Evolutionary conservation across 2,329 filamentous ascomycete genomes (phyloP).

Genomic region (Neonectria magnoliae): DNA sequence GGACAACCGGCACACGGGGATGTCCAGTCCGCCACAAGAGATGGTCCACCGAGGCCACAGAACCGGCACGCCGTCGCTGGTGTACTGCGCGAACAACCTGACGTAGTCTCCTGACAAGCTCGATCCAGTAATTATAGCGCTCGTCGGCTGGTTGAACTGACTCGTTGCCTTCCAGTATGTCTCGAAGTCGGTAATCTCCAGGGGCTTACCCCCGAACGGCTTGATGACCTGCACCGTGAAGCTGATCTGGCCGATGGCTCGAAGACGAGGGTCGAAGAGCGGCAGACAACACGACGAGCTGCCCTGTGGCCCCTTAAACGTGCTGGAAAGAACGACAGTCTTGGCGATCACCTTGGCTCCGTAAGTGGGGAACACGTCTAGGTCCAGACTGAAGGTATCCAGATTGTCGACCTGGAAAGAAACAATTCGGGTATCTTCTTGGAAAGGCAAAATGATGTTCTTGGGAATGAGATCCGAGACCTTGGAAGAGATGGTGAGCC

Average conservation of each 20-base stretch:
- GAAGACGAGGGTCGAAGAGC: conserved; percentile 89
- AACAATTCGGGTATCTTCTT: conserved; percentile 92
- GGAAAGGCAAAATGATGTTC: conserved; percentile 93
- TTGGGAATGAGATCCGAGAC: conserved; percentile 95
- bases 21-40: conserved; percentile 77
- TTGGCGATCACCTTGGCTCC: conserved; percentile 98
- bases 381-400: conserved; percentile 92
- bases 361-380: conserved; percentile 97
- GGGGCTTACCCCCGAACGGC: conserved; percentile 88
- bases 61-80: conserved; percentile 85
- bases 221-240: conserved; percentile 98
- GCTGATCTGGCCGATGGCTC: conserved; percentile 91
- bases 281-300: conserved; percentile 86
- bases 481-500: conserved; percentile 96
- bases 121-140: conserved; percentile 90
- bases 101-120: conserved; percentile 97
- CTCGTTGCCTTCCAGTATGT: conserved; percentile 99
- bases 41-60: conserved; percentile 89
- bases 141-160: conserved; percentile 82
- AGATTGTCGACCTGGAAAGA: conserved; percentile 97
- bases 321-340: conserved; percentile 87
- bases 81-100: conserved; percentile 90
- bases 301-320: conserved; percentile 79
- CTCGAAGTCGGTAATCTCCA: conserved; percentile 98
- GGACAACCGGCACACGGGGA: conserved; percentile 83